Base-by-base conservation (phyloP, 1,284 basidiomycete genomes). In the Puccinia coronata region DNA sequence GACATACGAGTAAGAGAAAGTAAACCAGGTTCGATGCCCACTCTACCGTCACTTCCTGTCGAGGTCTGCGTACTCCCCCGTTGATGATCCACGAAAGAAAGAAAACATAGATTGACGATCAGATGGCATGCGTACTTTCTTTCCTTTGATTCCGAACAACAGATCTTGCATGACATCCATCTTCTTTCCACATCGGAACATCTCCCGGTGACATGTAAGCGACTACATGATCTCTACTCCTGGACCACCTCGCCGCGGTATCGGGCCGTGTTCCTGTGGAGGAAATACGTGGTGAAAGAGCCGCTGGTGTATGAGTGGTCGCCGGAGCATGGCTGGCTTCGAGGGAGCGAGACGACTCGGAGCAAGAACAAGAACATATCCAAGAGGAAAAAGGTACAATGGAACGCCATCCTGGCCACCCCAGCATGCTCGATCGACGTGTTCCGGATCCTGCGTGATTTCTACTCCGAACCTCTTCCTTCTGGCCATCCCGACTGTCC, bases 131-230 rank as follows among this genome's bases (percentile, higher is more conserved):
- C 20, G 39, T 16, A 31, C 34, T 53, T 49, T 51, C 1, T 77
- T 55, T 47, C n/a, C n/a, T 65, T 49, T 28, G 11, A 47, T 6
- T 55, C 2, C 39, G 31, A 16, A 25, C 11, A 61, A 28, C 28
- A 79, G 77, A 71, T 79, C 28, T 49, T 79, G 57, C 53, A 69
- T 34, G 65, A 79, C 31, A 79, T 79, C 57, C 77, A 79, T 57
- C 65, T 79, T 6, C 51, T 79, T 23, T 79, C 77, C 39, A 23
- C 20, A 25, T 79, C 77, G 6, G 67, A 79, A 51, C 28, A 79
- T 49, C 34, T 79, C 9, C 77, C 77, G 0, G 20, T 79, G 18
- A 51, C 43, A 20, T 79, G 51, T 25, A 71, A 71, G 28, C 34
- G 18, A 71, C 65, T 79, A 5, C n/a, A 25, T 20, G n/a, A 39